phyloP scores from a whole-genome alignment of 306 rosid species.

The Citrullus colocynthis region DNA sequence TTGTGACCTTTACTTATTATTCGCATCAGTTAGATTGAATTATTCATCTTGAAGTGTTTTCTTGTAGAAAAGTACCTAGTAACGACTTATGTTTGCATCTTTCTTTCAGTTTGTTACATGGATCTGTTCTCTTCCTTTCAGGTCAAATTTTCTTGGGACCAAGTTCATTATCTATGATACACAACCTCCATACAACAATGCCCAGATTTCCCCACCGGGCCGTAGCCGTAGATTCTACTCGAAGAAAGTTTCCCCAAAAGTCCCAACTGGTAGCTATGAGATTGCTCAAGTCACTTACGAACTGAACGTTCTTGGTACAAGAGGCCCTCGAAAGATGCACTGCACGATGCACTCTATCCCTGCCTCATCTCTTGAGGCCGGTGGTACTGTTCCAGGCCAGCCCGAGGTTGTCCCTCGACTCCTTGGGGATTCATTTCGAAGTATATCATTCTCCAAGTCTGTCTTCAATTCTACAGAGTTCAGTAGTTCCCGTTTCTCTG shows the following conservation, averaged over 20 bases:
- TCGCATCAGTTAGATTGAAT: no score
- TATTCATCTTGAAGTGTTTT: not conserved
- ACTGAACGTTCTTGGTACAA: constrained; percentile 76
- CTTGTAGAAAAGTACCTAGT: not conserved
- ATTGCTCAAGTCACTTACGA: constrained; percentile 91
- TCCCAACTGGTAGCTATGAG: constrained; percentile 80
- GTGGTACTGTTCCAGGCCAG: constrained; percentile 66
- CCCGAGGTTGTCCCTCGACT: constrained; percentile 56
- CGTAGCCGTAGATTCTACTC: constrained; percentile 82
- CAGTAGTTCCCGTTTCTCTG: constrained; percentile 69
- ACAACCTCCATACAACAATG: constrained; percentile 56
- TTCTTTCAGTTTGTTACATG: not conserved
- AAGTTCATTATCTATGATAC: constrained; percentile 77
- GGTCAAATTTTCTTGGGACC: constrained; percentile 93
- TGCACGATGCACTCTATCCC: constrained; percentile 90
- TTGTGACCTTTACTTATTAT: not conserved
- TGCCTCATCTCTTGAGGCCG: constrained; percentile 51
- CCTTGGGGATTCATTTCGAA: constrained; percentile 60
- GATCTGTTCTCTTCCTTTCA: constrained; percentile 19
- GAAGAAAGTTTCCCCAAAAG: constrained; percentile 81
- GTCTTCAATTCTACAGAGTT: constrained; percentile 57
- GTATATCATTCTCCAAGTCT: constrained; percentile 64
- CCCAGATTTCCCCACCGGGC: constrained; percentile 50
- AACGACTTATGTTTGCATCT: not conserved
- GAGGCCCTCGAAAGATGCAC: constrained; percentile 94